Conservation (phyloP, 805 yeast genomes). For the Teunomyces panamensis region DNA sequence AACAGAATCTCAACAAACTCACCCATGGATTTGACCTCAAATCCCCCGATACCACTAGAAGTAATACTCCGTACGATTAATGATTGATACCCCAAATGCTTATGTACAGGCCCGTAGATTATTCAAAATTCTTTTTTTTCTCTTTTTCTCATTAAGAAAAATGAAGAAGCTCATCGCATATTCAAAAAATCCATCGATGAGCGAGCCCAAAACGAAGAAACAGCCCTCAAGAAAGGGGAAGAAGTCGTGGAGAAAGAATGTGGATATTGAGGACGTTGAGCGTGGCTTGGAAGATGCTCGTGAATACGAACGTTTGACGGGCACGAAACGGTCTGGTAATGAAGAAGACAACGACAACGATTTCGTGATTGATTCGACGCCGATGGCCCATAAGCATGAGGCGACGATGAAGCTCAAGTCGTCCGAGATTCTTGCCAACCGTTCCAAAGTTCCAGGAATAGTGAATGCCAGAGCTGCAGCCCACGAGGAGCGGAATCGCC, state of each 20-base stretch:
- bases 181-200: neutral
- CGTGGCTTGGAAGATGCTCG: slow-evolving; percentile 63
- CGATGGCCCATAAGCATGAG: slow-evolving; percentile 19
- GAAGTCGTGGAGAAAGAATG: slow-evolving; percentile 89
- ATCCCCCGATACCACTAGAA: neutral
- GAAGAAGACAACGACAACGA: slow-evolving; percentile 39
- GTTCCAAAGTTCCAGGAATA: slow-evolving; percentile 76
- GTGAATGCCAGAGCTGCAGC: slow-evolving; percentile 9
- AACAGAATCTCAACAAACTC: slow-evolving; percentile 16
- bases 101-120: neutral
- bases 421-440: slow-evolving; percentile 63
- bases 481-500: slow-evolving; percentile 20
- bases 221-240: slow-evolving; percentile 91
- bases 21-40: slow-evolving; percentile 3
- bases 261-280: slow-evolving; percentile 80
- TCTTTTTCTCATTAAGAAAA: neutral
- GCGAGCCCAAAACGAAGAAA: slow-evolving; percentile 34
- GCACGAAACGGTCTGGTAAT: slow-evolving; percentile 39
- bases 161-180: neutral
- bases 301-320: slow-evolving; percentile 56
- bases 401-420: slow-evolving; percentile 43
- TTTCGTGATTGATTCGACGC: slow-evolving; percentile 42
- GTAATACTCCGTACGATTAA: slow-evolving; percentile 1
- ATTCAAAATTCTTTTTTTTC: neutral
- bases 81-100: neutral